Evolutionary conservation across 129 eudicot genomes (phyloP), one percentile per base, ranked within the genome.

Genomic region (Flaveria ramosissima): DNA sequence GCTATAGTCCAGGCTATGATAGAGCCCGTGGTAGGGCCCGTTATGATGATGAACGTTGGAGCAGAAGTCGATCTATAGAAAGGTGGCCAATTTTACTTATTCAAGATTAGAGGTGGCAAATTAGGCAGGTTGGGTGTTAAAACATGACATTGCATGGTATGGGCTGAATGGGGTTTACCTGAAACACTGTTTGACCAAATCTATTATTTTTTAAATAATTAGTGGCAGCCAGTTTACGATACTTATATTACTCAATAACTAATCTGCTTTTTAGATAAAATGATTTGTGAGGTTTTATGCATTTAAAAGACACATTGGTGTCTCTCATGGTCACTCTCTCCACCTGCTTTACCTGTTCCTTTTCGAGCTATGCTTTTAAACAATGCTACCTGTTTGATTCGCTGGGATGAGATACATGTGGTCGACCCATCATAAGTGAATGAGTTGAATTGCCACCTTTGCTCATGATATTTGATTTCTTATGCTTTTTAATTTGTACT

Each of bases 1-100:
- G 92, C 71, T 43, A 52, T 20, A 87, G 85, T 80, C 89, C 96
- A 21, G 87, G 78, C 39, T 70, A 84, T 83, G 81, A 85, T 8
- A 71, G 87, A 82, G 87, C 83, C 45, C 86, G 87, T 72, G 82
- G 83, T 12, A 82, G 82, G 77, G 78, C 65, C 14, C 86, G 78
- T 17, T 77, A 85, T 68, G 81, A 81, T 57, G 85, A 90, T 70
- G 88, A 80, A n/a, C 83, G 85, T 16, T 64, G 83, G 83, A 84
- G 88, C 11, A 77, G 89, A 80, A 84, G 88, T 79, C 83, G 73
- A 13, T 85, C 88, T 47, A 21, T 55, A 68, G 86, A 84, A 71
- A 90, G 96, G 96, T 90, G 47, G 7, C 26, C 6, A 13, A 20
- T 19, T 14, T 39, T 13, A 53, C 45, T 45, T 61, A 62, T 52